phyloP scores from a whole-genome alignment of 1,284 basidiomycete species.

The Trichosporon coremiiforme region DNA sequence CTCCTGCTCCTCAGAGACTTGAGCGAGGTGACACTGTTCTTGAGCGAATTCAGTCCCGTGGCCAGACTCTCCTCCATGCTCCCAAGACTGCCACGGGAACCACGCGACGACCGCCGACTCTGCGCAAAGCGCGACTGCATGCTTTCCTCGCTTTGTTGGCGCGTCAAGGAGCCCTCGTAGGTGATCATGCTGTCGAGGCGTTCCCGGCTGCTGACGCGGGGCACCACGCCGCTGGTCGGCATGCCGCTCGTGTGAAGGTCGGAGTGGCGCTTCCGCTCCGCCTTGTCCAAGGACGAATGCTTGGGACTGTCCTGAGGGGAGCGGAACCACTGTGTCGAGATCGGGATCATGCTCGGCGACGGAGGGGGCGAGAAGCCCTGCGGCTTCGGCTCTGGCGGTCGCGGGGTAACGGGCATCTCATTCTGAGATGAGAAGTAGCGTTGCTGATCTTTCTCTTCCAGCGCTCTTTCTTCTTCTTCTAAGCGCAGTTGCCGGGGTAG shows the following conservation, averaged over 20 bases:
- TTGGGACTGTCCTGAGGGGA: not conserved
- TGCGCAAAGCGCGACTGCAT: not conserved
- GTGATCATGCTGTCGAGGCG: not conserved
- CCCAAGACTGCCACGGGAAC: not conserved
- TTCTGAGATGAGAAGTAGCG: slow-evolving; percentile 23
- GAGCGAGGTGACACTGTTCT: not conserved
- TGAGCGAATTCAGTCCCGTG: not conserved
- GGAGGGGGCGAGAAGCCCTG: not conserved
- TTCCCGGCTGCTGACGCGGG: not conserved
- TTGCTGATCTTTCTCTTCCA: slow-evolving; percentile 20
- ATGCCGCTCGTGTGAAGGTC: slow-evolving; percentile 1
- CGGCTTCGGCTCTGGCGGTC: slow-evolving; percentile 21
- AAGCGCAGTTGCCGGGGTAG: slow-evolving; percentile 34
- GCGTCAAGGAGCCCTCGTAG: not conserved
- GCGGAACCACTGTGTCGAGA: not conserved
- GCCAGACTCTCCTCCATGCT: not conserved
- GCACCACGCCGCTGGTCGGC: not conserved
- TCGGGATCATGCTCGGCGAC: not conserved
- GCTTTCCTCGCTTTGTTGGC: not conserved
- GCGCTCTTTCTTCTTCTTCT: slow-evolving; percentile 24
- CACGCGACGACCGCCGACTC: not conserved
- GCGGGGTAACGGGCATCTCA: slow-evolving; percentile 17
- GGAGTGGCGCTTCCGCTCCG: not conserved
- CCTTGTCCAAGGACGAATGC: not conserved
- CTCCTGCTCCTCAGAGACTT: not conserved